A percentile compares a stretch with the other conserved stretches of the same genome.
Evolutionary conservation across 164 flowering plant species (phyloP).

Genomic region (Kingdonia uniflora): DNA sequence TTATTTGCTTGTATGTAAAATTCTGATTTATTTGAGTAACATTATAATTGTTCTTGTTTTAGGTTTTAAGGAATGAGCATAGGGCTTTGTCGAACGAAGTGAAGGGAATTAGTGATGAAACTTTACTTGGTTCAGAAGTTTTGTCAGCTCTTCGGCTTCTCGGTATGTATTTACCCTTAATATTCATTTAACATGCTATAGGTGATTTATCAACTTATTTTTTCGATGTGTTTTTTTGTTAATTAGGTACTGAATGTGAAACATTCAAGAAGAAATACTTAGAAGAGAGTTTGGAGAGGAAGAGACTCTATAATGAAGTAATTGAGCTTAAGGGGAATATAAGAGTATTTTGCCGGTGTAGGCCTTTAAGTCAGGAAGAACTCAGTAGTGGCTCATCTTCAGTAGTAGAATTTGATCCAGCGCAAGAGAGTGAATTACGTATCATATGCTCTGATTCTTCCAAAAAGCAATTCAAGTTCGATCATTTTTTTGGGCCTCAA

Average conservation of each 20-base stretch:
- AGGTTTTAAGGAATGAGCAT: background rate
- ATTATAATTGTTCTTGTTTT: background rate
- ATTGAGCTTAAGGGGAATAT: constrained; percentile 86
- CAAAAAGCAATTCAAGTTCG: constrained; percentile 72
- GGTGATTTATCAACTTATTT: too few relatives aligned
- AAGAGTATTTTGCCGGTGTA: constrained; percentile 86
- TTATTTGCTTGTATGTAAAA: too few relatives aligned
- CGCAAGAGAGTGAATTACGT: constrained; percentile 58
- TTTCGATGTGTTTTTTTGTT: too few relatives aligned
- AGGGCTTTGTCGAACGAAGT: background rate
- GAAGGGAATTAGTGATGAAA: background rate
- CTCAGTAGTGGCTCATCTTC: constrained; percentile 36
- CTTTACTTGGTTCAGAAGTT: background rate
- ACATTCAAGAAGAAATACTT: constrained; percentile 46
- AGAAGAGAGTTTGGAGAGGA: constrained; percentile 50
- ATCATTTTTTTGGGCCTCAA: constrained; percentile 66
- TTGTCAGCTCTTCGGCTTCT: too few relatives aligned
- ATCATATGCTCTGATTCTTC: constrained; percentile 57
- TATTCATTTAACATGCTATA: too few relatives aligned
- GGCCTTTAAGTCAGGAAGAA: constrained; percentile 61
- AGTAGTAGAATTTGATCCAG: constrained; percentile 54
- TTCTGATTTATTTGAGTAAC: too few relatives aligned
- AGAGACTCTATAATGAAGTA: constrained; percentile 78
- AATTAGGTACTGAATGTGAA: constrained; percentile 38
- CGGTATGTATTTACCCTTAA: too few relatives aligned